phyloP scores from a whole-genome alignment of 1,139 yeast species.

The Geotrichum klebahnii region DNA sequence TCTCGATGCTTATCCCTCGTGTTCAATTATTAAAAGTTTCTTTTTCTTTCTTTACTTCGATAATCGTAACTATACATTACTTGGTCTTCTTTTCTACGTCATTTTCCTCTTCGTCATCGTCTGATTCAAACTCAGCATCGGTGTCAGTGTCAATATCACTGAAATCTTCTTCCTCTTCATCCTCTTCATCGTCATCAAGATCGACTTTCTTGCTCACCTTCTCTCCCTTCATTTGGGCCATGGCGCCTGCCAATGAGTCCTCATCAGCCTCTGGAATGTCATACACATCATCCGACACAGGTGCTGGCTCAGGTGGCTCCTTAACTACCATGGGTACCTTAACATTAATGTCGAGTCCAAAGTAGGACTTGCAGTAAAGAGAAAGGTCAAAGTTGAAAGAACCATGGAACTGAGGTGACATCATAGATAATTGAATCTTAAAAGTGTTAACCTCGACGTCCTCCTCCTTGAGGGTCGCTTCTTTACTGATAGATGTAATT shows the following conservation, averaged over 20 bases:
- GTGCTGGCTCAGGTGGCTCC: conserved; percentile 34
- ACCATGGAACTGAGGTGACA: conserved; percentile 68
- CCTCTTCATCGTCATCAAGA: conserved; percentile 28
- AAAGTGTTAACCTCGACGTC: conserved; percentile 59
- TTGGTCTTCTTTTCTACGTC: conserved; percentile 14
- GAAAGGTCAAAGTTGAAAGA: conserved; percentile 50
- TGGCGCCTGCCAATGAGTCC: conserved; percentile 65
- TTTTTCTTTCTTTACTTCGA: too few species aligned
- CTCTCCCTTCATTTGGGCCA: conserved; percentile 53
- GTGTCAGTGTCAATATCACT: conserved; percentile 23
- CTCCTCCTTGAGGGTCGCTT: conserved; percentile 11
- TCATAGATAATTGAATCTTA: conserved; percentile 64
- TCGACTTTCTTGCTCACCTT: conserved; percentile 34
- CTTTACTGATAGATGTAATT: conserved; percentile 44
- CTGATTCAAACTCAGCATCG: conserved; percentile 21
- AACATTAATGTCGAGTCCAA: conserved; percentile 41
- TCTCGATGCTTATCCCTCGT: too few species aligned
- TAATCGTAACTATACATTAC: neutral
- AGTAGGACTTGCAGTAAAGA: conserved; percentile 38
- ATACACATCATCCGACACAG: conserved; percentile 31
- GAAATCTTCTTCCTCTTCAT: conserved; percentile 23
- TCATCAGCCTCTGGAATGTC: conserved; percentile 58
- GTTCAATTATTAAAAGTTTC: too few species aligned
- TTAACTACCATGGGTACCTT: conserved; percentile 41
- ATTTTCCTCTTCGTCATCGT: conserved; percentile 20